Conservation (phyloP, 768 basidiomycete species). For the Omphalotus guepiniiformis region DNA sequence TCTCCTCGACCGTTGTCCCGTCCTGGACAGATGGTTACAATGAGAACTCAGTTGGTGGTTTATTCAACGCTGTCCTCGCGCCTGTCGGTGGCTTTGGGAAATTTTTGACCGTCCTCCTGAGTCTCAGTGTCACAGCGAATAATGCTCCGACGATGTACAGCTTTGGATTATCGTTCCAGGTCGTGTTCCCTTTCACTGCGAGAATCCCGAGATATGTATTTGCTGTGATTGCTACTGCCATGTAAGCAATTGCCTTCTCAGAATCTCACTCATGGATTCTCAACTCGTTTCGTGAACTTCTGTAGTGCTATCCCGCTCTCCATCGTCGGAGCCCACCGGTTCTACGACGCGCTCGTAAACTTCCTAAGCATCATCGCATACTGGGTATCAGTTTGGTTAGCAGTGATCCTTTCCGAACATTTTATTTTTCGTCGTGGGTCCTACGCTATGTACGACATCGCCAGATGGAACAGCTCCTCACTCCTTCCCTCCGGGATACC, state of each 20-base stretch:
- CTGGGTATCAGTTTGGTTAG: conserved; percentile 46
- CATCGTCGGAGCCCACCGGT: conserved; percentile 40
- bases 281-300: conserved; percentile 29
- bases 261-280: conserved; percentile 34
- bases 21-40: conserved; percentile 42
- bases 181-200: not conserved
- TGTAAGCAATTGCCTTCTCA: conserved; percentile 35
- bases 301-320: conserved; percentile 16
- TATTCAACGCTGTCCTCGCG: conserved; percentile 45
- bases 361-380: conserved; percentile 36
- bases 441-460: conserved; percentile 29
- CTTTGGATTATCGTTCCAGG: conserved; percentile 49
- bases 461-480: conserved; percentile 26
- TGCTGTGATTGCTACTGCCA: conserved; percentile 27
- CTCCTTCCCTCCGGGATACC: conserved; percentile 34
- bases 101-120: conserved; percentile 55
- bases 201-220: conserved; percentile 41
- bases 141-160: conserved; percentile 64
- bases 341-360: conserved; percentile 38
- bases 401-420: conserved; percentile 43
- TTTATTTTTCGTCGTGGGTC: conserved; percentile 38
- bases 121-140: conserved; percentile 58
- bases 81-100: conserved; percentile 52
- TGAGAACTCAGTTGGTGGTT: conserved; percentile 41
- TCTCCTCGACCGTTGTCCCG: conserved; percentile 38